These are phyloP conservation scores for Centaurea solstitialis DNA, from an alignment of 129 eudicot species.

Conservation along the genomic window DNA sequence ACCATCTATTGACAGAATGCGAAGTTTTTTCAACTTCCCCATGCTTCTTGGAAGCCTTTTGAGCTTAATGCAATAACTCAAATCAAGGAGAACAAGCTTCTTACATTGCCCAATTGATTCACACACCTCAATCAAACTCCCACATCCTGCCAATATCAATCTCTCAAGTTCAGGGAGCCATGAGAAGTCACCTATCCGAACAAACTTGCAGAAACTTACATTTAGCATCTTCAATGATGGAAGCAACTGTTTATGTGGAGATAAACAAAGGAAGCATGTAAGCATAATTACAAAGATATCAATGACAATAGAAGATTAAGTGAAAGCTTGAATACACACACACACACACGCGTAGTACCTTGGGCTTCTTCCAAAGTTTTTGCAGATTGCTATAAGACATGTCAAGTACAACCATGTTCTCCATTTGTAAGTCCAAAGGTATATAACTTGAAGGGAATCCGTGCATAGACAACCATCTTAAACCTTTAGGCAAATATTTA, in stretches of 20 bases:
- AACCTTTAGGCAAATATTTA: slow-evolving; percentile 20
- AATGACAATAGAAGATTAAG: background rate
- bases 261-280: too few relatives aligned
- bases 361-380: too few relatives aligned
- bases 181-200: background rate
- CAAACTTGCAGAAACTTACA: background rate
- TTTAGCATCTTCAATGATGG: background rate
- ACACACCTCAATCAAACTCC: background rate
- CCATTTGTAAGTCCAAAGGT: slow-evolving; percentile 22
- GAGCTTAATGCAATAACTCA: too few relatives aligned
- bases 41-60: too few relatives aligned
- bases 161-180: too few relatives aligned
- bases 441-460: slow-evolving; percentile 26
- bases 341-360: too few relatives aligned
- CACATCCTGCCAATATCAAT: too few relatives aligned
- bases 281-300: too few relatives aligned
- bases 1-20: background rate
- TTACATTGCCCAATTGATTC: slow-evolving; percentile 7
- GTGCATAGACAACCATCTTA: slow-evolving; percentile 38
- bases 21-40: too few relatives aligned
- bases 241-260: background rate
- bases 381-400: too few relatives aligned
- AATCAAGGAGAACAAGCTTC: slow-evolving; percentile 4
- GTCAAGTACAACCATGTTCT: background rate
- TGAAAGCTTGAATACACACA: too few relatives aligned